Base-by-base conservation (phyloP, 306 rosid genomes). In the Pterocarpus macrocarpus region DNA sequence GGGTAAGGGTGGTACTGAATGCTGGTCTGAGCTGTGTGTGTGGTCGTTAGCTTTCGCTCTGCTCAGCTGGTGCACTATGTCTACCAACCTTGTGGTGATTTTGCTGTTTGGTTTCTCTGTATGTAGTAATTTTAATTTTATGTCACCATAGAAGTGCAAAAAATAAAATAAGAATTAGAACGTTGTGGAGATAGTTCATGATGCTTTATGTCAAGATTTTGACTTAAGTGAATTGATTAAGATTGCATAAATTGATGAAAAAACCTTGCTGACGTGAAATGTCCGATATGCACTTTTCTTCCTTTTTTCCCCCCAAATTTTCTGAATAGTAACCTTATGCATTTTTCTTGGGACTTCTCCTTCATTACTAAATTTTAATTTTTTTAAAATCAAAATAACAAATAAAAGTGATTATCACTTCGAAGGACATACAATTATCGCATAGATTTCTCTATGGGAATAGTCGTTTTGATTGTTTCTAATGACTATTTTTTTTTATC, bases 41-140 rank as follows among this genome's bases (percentile, higher is more conserved):
- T 55, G 61, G 62, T 76, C 39, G 52, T 34, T 64, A 32, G 8
- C 76, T 66, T 36, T 34, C 36, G 32, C 80, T 74, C 75, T 66
- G 43, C 32, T 14, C 57, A 1, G 16, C 12, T 16, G n/a, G 13
- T 16, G 22, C 47, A 43, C 47, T 0, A 5, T 5, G 9, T 6
- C 41, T 38, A 5, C 41, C 4, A 36, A 36, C 39, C 4, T 36
- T 38, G 7, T 4, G 5, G 5, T 38, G 0, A 6, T 38, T 5
- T 38, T 38, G 41, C 28, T 22, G 28, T 22, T 22, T 22, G 28
- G 28, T 22, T 22, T 22, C 28, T 22, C 5, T 5, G 41, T 38
- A 6, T 4, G 41, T 38, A 4, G 41, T 38, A 38, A 38, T 43
- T 43, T 43, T 2, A 43, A 72, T 72, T 72, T 80, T 47, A 59